Evolutionary conservation across 78 protist genomes (phyloP).

Genomic region (Acrasis kona): DNA sequence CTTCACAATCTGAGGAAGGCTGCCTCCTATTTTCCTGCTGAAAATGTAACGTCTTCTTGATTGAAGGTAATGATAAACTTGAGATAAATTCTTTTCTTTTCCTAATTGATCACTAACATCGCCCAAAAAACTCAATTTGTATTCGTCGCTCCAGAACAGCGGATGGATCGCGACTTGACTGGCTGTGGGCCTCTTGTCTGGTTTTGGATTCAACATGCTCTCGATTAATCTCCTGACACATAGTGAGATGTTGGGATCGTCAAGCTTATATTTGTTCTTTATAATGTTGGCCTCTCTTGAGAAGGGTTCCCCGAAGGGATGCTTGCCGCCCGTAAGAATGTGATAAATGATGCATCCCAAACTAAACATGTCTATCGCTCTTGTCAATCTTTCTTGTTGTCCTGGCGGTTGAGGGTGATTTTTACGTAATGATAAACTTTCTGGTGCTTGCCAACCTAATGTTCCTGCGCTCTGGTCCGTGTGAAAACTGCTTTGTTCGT

Average conservation of each 20-base stretch:
- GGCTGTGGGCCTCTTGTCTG: background rate
- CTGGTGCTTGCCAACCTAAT: slow-evolving; percentile 79
- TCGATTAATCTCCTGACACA: background rate
- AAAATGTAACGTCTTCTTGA: background rate
- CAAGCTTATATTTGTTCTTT: slow-evolving; percentile 24
- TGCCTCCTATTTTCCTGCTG: no score
- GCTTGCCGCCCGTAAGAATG: slow-evolving; percentile 37
- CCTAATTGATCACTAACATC: slow-evolving; percentile 3
- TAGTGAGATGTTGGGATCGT: background rate
- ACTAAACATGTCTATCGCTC: slow-evolving; percentile 59
- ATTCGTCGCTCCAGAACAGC: background rate
- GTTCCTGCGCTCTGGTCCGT: slow-evolving; percentile 46
- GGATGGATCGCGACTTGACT: background rate
- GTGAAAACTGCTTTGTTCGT: slow-evolving; percentile 24
- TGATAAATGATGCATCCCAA: slow-evolving; percentile 63
- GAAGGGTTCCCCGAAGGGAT: slow-evolving; percentile 66
- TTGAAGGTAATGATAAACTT: background rate
- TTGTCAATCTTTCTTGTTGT: slow-evolving; percentile 28
- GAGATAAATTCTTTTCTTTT: background rate
- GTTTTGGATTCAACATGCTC: background rate
- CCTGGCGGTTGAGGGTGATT: no score
- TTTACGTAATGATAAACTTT: no score
- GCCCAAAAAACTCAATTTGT: background rate
- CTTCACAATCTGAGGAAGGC: no score
- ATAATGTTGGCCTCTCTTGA: slow-evolving; percentile 53